These are phyloP conservation scores for Aspergillus cavernicola DNA, from an alignment of 495 filamentous ascomycete genomes.

Conservation along the genomic window DNA sequence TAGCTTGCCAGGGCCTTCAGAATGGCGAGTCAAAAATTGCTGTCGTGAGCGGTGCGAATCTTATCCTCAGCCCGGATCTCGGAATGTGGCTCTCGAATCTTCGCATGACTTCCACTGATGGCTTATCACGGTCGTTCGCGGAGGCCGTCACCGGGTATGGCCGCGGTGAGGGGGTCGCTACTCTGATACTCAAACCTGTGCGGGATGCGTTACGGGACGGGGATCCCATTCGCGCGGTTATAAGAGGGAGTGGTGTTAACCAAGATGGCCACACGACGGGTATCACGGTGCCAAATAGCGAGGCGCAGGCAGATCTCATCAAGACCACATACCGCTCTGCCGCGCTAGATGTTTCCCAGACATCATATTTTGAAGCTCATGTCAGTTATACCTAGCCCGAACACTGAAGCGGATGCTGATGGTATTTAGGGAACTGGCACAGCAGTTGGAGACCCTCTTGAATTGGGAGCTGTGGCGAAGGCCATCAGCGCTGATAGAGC, in stretches of 20 bases:
- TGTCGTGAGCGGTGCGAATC: too few relatives aligned
- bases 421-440: slow-evolving; percentile 47
- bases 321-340: slow-evolving; percentile 36
- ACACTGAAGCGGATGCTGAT: too few relatives aligned
- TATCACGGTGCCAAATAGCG: slow-evolving; percentile 51
- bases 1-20: too few relatives aligned
- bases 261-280: slow-evolving; percentile 33
- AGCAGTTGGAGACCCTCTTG: slow-evolving; percentile 56
- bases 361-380: slow-evolving; percentile 28
- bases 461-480: slow-evolving; percentile 46
- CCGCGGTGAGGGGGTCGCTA: slow-evolving; percentile 30
- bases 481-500: slow-evolving; percentile 8
- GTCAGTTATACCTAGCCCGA: neutral
- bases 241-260: slow-evolving; percentile 41
- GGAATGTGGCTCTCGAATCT: too few relatives aligned
- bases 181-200: slow-evolving; percentile 27
- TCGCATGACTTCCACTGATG: too few relatives aligned
- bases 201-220: slow-evolving; percentile 22
- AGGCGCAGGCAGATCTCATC: slow-evolving; percentile 51
- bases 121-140: too few relatives aligned
- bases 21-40: too few relatives aligned
- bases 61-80: too few relatives aligned
- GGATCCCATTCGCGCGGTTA: slow-evolving; percentile 31
- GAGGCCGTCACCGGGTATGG: too few relatives aligned
- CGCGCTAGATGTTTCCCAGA: slow-evolving; percentile 27